These are phyloP conservation scores for Talaromyces wortmannii DNA, from an alignment of 495 filamentous ascomycete genomes.

Conservation along the genomic window DNA sequence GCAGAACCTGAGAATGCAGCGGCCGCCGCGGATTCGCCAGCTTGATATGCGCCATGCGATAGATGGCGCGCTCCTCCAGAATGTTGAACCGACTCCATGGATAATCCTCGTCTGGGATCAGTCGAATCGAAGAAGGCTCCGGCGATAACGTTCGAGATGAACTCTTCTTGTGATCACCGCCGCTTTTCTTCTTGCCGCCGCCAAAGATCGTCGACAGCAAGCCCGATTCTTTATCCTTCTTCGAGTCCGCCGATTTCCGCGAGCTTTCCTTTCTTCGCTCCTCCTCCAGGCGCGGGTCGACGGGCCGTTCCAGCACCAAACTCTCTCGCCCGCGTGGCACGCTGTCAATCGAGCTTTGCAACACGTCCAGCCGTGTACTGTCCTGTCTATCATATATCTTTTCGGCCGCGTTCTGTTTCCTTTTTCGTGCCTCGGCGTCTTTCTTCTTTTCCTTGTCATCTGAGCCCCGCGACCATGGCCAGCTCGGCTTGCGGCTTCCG, in stretches of 20 bases:
- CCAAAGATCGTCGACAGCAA: slow-evolving; percentile 89
- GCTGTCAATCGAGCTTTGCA: slow-evolving; percentile 73
- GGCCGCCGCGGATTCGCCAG: slow-evolving; percentile 92
- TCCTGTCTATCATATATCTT: slow-evolving; percentile 53
- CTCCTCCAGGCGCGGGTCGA: slow-evolving; percentile 68
- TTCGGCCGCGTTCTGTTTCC: slow-evolving; percentile 44
- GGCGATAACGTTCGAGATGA: slow-evolving; percentile 73
- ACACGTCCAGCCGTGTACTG: slow-evolving; percentile 70
- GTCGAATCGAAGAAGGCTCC: slow-evolving; percentile 62
- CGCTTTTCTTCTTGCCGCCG: slow-evolving; percentile 69
- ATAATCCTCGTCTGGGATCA: slow-evolving; percentile 85
- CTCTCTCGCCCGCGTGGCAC: slow-evolving; percentile 70
- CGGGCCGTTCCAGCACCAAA: slow-evolving; percentile 69
- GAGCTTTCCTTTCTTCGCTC: slow-evolving; percentile 77
- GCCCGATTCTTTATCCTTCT: slow-evolving; percentile 80
- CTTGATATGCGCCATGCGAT: slow-evolving; percentile 98
- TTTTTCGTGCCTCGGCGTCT: slow-evolving; percentile 54
- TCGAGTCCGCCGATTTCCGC: slow-evolving; percentile 65
- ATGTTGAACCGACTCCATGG: slow-evolving; percentile 95
- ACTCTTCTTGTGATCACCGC: slow-evolving; percentile 64
- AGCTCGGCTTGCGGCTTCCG: slow-evolving; percentile 69
- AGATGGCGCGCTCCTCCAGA: slow-evolving; percentile 93
- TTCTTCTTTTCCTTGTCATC: slow-evolving; percentile 66
- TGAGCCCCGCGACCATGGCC: slow-evolving; percentile 68
- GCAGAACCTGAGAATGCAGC: slow-evolving; percentile 88